Base-by-base conservation (phyloP, 352 stramenopile species). In the Phytophthora agathidicida region DNA sequence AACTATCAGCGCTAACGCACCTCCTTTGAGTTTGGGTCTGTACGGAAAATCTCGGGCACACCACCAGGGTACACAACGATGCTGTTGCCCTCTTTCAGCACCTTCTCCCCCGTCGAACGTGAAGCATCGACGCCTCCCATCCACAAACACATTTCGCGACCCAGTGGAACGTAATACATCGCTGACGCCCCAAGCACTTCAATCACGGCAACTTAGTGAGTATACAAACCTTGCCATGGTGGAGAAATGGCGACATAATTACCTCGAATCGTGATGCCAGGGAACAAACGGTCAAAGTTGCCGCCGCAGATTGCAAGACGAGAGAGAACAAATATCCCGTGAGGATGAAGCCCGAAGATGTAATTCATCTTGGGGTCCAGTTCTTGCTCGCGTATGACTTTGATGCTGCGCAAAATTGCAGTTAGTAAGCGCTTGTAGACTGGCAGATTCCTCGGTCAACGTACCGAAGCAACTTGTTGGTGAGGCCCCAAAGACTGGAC, bases 91-190 rank as follows among this genome's bases (percentile, higher is more conserved):
- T 62, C 31, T 33, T 78, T 61, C 5, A 81, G 22, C 0, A 81
- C 65, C 35, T 77, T 72, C 13, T 78, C 52, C 2, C 64, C 60
- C 0, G 65, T 81, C 3, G 65, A 67, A 2, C 65, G 64, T 14
- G 59, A 73, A 13, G 72, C 72, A 16, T 81, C 72, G 7, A 81
- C 72, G 10, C 63, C 59, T 24, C 51, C 54, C 20, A 81, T 71
- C 76, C 75, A 86, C 2, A 88, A 36, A 23, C 75, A 81, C 4
- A 88, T 41, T 41, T 88, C 78, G 27, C 78, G 78, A 5, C 61
- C 73, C 5, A 86, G 54, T 5, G 78, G 78, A 2, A 88, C 51
- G 49, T 75, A 80, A 43, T 80, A 88, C 65, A 88, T 77, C 11
- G 78, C 68, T 2, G 78, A 83, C 1, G 78, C 78, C 8, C 70